Conservation (phyloP, 1,284 basidiomycete genomes). For the Lignosus rhinocerotis region DNA sequence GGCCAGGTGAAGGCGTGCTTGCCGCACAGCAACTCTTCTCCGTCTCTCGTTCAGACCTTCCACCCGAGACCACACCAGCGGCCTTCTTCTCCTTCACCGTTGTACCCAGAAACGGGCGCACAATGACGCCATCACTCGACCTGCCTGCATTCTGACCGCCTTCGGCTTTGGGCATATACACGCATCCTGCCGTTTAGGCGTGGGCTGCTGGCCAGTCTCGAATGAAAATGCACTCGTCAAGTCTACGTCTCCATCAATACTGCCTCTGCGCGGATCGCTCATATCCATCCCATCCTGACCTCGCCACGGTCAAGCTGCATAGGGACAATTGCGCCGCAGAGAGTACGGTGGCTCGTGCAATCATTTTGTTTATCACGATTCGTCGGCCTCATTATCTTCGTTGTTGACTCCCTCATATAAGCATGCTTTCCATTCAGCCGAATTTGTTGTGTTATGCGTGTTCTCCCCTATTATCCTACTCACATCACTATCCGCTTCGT, state of each 20-base stretch:
- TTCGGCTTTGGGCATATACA: constrained; percentile 8
- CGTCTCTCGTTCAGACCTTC: background rate
- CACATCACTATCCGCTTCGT: background rate
- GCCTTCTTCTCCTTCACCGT: background rate
- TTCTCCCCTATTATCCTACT: background rate
- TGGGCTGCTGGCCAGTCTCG: constrained; percentile 4
- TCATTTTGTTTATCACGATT: background rate
- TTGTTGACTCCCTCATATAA: background rate
- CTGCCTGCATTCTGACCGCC: background rate
- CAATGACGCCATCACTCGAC: background rate
- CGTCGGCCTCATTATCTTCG: background rate
- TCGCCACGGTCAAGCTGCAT: no score
- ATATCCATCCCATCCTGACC: no score
- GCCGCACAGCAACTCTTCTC: background rate
- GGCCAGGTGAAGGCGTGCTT: background rate
- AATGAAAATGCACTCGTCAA: background rate
- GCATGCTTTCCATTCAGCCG: background rate
- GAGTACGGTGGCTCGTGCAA: no score
- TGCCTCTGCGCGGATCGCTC: no score
- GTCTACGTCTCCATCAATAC: background rate
- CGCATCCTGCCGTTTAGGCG: constrained; percentile 6
- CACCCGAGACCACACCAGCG: background rate
- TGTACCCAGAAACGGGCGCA: background rate
- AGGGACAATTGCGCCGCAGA: no score
- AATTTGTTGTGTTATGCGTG: background rate